A percentile compares a stretch with the other conserved stretches of the same genome.
Conservation (phyloP, 2,329 filamentous ascomycete species). For the Penicillium aurantiogriseum region DNA sequence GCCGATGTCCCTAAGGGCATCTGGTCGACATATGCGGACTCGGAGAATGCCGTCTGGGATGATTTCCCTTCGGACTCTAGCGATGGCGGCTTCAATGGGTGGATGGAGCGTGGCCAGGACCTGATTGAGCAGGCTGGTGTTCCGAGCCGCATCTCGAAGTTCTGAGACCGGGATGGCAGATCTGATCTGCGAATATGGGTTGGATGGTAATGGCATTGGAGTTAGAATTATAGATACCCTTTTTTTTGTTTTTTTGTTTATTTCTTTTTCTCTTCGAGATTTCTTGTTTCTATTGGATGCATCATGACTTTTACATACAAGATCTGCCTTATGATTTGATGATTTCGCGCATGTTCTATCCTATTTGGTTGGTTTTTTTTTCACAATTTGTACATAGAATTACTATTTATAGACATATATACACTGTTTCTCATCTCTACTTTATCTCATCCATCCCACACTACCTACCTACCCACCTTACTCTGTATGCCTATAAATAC, state of each 20-base stretch:
- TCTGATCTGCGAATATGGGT: background rate
- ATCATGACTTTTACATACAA: constrained; percentile 17
- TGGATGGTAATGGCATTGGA: constrained; percentile 21
- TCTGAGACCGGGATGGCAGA: constrained; percentile 12
- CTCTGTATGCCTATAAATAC: background rate
- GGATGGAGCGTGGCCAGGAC: constrained; percentile 42
- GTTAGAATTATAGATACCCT: constrained; percentile 39
- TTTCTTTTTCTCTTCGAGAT: background rate
- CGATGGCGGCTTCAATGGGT: constrained; percentile 40
- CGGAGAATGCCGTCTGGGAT: constrained; percentile 42
- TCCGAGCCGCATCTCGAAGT: constrained; percentile 30
- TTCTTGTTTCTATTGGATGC: constrained; percentile 12
- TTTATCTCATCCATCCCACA: background rate
- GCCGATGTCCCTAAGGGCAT: constrained; percentile 40
- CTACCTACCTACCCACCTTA: background rate
- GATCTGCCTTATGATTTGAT: constrained; percentile 25
- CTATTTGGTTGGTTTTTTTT: constrained; percentile 7
- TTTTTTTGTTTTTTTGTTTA: constrained; percentile 20
- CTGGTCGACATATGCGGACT: constrained; percentile 44
- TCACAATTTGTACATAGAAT: constrained; percentile 15
- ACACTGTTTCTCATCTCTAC: background rate
- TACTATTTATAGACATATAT: constrained; percentile 11
- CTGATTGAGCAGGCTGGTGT: constrained; percentile 44
- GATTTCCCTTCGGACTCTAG: constrained; percentile 43
- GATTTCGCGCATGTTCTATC: constrained; percentile 16